Base-by-base conservation (phyloP, 139 green algal genomes). In the Gonium pectorale region DNA sequence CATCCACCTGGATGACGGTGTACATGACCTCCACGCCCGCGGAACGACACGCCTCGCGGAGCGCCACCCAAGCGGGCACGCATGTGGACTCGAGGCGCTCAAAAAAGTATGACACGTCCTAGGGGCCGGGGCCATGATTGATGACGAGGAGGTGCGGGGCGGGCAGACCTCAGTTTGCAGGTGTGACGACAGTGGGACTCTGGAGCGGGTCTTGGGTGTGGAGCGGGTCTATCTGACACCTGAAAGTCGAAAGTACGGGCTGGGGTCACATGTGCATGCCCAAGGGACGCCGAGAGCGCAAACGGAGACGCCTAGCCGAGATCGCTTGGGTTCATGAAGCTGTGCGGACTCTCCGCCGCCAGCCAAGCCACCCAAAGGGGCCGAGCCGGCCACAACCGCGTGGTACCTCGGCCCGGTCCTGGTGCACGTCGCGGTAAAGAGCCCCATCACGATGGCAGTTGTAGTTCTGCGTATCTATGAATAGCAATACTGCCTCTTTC, bases 401-500 rank as follows among this genome's bases (percentile, higher is more conserved):
- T n/a, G n/a, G n/a, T n/a, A n/a, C n/a, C n/a, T n/a, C n/a, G n/a
- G n/a, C n/a, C n/a, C n/a, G n/a, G n/a, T n/a, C n/a, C n/a, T n/a
- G n/a, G n/a, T n/a, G n/a, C n/a, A n/a, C n/a, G n/a, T n/a, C n/a
- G n/a, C n/a, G n/a, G 35, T 93, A 95, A 21, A 94, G 83, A 0
- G 89, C 87, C 0, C 93, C 93, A 8, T 78, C 40, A 0, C 43
- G 46, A 46, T 87, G 67, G 79, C 92, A 95, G 72, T 95, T 96
- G 79, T 90, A 96, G 60, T 93, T 94, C 46, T 96, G 93, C 0
- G 85, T 69, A 43, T 96, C 93, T 11, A 91, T 87, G 51, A 90
- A 82, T 9, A 87, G 27, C 26, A 94, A 59, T 1, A 83, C 90
- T 1, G 83, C 31, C 0, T 73, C 26, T 0, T 37, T 37, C 0